phyloP scores from a whole-genome alignment of 2,329 filamentous ascomycete species.

The Ophiostoma australiae region DNA sequence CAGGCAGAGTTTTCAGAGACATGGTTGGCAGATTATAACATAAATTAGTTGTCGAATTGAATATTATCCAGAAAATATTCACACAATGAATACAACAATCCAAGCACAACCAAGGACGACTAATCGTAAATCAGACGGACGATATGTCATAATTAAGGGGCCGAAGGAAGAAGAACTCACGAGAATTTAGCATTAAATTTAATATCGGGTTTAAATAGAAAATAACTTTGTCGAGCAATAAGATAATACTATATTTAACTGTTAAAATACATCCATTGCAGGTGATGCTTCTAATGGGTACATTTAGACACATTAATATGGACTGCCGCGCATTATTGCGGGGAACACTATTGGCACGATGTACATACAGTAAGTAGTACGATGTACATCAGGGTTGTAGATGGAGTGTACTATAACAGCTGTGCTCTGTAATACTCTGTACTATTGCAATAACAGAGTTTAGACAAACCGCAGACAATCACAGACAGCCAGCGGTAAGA shows the following conservation, averaged over 20 bases:
- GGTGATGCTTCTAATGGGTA: conserved; percentile 8
- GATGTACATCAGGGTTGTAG: not conserved
- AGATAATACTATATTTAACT: not conserved
- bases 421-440: not conserved
- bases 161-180: conserved; percentile 2
- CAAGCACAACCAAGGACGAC: too few species aligned
- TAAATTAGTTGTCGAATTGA: not conserved
- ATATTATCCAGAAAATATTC: not conserved
- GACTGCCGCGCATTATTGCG: conserved; percentile 5
- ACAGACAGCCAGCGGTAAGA: not conserved
- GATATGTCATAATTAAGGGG: conserved; percentile 1
- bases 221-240: not conserved
- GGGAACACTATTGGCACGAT: not conserved
- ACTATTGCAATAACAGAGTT: not conserved
- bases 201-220: not conserved
- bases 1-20: not conserved
- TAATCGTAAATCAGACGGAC: not conserved
- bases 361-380: conserved; percentile 2
- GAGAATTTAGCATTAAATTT: not conserved
- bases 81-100: not conserved
- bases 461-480: not conserved
- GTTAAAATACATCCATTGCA: not conserved
- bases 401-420: not conserved
- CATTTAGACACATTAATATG: not conserved
- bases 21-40: not conserved